Conservation (phyloP, 805 yeast species). For the Starmera pachycereana region DNA sequence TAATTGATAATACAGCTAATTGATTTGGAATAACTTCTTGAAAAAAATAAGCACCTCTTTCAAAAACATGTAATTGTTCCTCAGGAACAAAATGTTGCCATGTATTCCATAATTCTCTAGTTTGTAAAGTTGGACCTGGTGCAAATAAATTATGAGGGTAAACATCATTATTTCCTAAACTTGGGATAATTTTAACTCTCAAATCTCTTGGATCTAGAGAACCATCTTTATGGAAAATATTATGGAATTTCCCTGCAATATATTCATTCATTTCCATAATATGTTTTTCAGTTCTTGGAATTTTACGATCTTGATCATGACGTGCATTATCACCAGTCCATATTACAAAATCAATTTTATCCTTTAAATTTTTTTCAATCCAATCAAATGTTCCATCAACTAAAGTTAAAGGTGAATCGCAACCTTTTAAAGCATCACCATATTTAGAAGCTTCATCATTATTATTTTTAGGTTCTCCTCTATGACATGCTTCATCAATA, state of each 20-base stretch:
- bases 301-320: slow-evolving; percentile 68
- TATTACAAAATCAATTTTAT: slow-evolving; percentile 73
- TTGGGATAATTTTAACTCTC: slow-evolving; percentile 48
- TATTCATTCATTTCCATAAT: slow-evolving; percentile 60
- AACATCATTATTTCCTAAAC: slow-evolving; percentile 80
- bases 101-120: slow-evolving; percentile 61
- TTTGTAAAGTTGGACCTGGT: slow-evolving; percentile 83
- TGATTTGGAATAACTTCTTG: slow-evolving; percentile 71
- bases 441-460: slow-evolving; percentile 48
- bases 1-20: slow-evolving; percentile 69
- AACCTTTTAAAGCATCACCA: slow-evolving; percentile 69
- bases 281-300: slow-evolving; percentile 64
- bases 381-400: slow-evolving; percentile 57
- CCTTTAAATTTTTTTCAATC: slow-evolving; percentile 53
- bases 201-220: slow-evolving; percentile 31
- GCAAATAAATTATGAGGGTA: slow-evolving; percentile 82
- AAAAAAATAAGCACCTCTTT: slow-evolving; percentile 65
- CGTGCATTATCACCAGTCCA: slow-evolving; percentile 91
- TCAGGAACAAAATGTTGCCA: slow-evolving; percentile 72
- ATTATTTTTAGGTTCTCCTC: slow-evolving; percentile 21
- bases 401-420: slow-evolving; percentile 62
- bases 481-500: slow-evolving; percentile 47
- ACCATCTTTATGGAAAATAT: slow-evolving; percentile 39
- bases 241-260: slow-evolving; percentile 42
- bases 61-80: slow-evolving; percentile 65